Percentiles rank a stretch among this genome's conserved stretches.
phyloP scores from a whole-genome alignment of 1,139 yeast species.

The Candida glucosophila region DNA sequence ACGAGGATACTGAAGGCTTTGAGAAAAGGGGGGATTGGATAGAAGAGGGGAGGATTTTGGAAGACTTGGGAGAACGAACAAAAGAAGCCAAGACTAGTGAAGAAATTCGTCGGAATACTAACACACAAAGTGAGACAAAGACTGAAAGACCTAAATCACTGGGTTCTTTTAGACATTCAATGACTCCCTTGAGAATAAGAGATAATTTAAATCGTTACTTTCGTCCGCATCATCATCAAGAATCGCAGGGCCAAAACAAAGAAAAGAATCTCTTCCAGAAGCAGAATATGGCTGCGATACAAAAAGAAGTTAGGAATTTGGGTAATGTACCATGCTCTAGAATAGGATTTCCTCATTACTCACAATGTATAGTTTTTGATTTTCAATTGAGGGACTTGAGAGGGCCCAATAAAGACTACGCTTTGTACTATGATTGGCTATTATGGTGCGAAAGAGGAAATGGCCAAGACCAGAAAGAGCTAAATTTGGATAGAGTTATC shows the following conservation, averaged over 20 bases:
- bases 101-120: too few relatives aligned
- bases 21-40: constrained; percentile 1
- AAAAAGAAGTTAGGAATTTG: constrained; percentile 1
- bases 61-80: constrained; percentile 1
- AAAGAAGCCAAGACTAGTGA: not conserved
- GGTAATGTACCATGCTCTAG: constrained; percentile 11
- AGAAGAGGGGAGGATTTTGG: not conserved
- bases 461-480: constrained; percentile 2
- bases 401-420: constrained; percentile 7
- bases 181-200: constrained; percentile 13
- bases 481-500: constrained; percentile 6
- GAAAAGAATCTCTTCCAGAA: not conserved
- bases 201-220: constrained; percentile 10
- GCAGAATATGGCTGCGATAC: not conserved
- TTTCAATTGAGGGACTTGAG: constrained; percentile 8
- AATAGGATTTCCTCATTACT: constrained; percentile 8
- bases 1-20: not conserved
- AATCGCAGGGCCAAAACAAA: not conserved
- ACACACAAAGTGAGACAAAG: too few relatives aligned
- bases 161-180: constrained; percentile 7
- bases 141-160: constrained; percentile 1
- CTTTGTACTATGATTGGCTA: constrained; percentile 14
- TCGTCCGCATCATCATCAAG: constrained; percentile 4
- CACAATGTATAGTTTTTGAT: constrained; percentile 8
- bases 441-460: constrained; percentile 7